Conservation (phyloP, 139 green algal species). For the Nannochloris sp. region DNA sequence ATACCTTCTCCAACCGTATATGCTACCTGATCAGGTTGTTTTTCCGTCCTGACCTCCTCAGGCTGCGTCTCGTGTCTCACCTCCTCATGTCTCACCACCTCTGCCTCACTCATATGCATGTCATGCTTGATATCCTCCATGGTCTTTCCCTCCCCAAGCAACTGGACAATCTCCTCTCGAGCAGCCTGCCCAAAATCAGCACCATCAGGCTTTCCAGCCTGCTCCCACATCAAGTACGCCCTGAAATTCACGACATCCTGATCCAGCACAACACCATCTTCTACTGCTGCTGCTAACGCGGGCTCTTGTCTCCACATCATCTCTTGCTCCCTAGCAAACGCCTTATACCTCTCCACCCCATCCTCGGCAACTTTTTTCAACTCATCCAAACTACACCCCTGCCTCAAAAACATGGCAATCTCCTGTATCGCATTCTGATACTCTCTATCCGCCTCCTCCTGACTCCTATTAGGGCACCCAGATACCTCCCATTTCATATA, state of each 20-base stretch:
- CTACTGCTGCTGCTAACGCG: background rate
- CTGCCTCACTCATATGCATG: slow-evolving; percentile 3
- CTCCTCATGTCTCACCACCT: background rate
- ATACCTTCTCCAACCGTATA: slow-evolving; percentile 44
- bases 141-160: slow-evolving; percentile 35
- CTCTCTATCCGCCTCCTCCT: slow-evolving; percentile 49
- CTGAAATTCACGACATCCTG: slow-evolving; percentile 50
- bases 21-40: background rate
- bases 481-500: slow-evolving; percentile 88
- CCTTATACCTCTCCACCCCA: slow-evolving; percentile 2
- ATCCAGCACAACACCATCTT: slow-evolving; percentile 4
- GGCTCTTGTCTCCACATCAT: background rate
- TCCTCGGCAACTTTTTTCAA: slow-evolving; percentile 50
- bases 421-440: slow-evolving; percentile 54
- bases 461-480: slow-evolving; percentile 54
- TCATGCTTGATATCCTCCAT: slow-evolving; percentile 31
- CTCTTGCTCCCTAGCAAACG: slow-evolving; percentile 4
- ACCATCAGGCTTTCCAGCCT: slow-evolving; percentile 65
- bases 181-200: slow-evolving; percentile 56
- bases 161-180: slow-evolving; percentile 36
- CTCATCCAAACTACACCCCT: slow-evolving; percentile 46
- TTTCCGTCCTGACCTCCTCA: background rate
- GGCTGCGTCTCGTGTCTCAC: background rate
- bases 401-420: slow-evolving; percentile 51
- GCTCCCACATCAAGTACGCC: slow-evolving; percentile 80